These are phyloP conservation scores for Euphorbia tirucalli DNA, from an alignment of 345 rosid genomes.

Conservation along the genomic window DNA sequence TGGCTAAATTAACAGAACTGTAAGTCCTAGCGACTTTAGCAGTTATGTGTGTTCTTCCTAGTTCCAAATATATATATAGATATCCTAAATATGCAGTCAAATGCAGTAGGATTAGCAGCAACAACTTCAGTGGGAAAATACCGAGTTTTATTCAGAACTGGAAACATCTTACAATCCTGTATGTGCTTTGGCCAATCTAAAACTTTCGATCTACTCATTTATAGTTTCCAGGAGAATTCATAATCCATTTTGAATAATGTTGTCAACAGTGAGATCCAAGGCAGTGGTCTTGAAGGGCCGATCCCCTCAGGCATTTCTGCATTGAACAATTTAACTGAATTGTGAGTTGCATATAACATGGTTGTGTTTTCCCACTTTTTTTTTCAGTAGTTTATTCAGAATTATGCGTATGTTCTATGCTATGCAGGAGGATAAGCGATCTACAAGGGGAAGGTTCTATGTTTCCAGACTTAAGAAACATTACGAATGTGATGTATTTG, in stretches of 20 bases:
- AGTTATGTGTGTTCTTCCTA: not conserved
- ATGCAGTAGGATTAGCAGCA: slow-evolving; percentile 19
- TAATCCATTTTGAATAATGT: not conserved
- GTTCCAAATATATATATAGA: not conserved
- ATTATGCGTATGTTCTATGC: not conserved
- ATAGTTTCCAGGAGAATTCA: not conserved
- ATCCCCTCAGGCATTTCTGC: slow-evolving; percentile 11
- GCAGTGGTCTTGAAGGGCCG: slow-evolving; percentile 16
- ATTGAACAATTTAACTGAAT: slow-evolving; percentile 3
- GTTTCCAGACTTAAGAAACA: not conserved
- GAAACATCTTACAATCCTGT: slow-evolving; percentile 7
- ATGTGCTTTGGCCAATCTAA: not conserved
- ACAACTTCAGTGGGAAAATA: slow-evolving; percentile 14
- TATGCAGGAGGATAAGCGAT: slow-evolving; percentile 12
- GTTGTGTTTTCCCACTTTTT: not conserved
- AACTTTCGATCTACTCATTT: not conserved
- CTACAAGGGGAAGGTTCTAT: too few relatives aligned
- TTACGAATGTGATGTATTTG: not conserved
- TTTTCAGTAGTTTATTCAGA: not conserved
- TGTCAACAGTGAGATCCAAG: slow-evolving; percentile 15
- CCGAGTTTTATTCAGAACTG: slow-evolving; percentile 10
- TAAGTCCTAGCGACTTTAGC: not conserved
- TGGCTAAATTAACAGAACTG: slow-evolving; percentile 7
- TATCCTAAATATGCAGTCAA: not conserved
- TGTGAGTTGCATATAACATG: slow-evolving; percentile 7